Conservation (phyloP, 176 grass and related monocot species). For the Tuctoria greenei region DNA sequence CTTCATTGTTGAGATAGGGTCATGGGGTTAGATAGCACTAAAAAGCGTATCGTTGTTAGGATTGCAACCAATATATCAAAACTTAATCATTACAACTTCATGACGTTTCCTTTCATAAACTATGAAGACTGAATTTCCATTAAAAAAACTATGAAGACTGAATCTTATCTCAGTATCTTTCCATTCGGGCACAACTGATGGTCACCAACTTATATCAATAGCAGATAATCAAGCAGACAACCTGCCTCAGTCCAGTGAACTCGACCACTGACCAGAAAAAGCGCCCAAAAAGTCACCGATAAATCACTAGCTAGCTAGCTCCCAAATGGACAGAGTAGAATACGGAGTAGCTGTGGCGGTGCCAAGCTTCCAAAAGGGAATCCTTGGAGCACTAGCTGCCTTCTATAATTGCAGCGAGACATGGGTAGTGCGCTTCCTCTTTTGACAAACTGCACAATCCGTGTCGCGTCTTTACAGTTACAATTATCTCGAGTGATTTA, state of each 20-base stretch:
- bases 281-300: neutral
- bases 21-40: neutral
- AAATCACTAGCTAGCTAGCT: neutral
- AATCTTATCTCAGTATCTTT: neutral
- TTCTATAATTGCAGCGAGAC: slow-evolving; percentile 4
- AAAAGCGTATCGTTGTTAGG: neutral
- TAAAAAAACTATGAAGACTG: neutral
- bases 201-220: slow-evolving; percentile 13
- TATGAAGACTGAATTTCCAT: neutral
- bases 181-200: neutral
- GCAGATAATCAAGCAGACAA: slow-evolving; percentile 6
- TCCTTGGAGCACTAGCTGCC: neutral
- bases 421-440: neutral
- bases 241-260: slow-evolving; percentile 28
- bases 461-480: neutral
- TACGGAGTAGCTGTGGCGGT: neutral
- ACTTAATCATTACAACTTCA: neutral
- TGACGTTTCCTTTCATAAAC: neutral
- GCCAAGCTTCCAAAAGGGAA: neutral
- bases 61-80: neutral
- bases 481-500: neutral
- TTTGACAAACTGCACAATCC: neutral
- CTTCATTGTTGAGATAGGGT: slow-evolving; percentile 1
- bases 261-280: slow-evolving; percentile 17
- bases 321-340: neutral